Base-by-base conservation (phyloP, 768 basidiomycete genomes). In the Suillus variegatus region DNA sequence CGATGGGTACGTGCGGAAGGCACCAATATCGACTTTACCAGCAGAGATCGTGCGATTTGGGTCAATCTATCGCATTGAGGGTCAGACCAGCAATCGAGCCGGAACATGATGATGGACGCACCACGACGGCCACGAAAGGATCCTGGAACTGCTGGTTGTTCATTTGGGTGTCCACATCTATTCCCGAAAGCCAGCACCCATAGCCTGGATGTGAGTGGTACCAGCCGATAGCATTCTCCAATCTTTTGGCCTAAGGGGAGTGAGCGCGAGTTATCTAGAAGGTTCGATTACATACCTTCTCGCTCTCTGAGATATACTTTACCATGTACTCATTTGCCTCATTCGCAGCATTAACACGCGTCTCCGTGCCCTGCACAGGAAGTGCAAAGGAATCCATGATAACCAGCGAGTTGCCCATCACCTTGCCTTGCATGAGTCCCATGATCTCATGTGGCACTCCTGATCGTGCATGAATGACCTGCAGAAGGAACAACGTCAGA, bases 251-350 rank as follows among this genome's bases (percentile, higher is more conserved):
- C 88, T 97, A 76, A 61, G 52, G 4, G 7, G 32, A 55, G 28
- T 60, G 6, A 16, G 16, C 41, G 18, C 35, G 46, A 14, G 54
- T 22, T 7, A 60, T 36, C 61, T 14, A 44, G 0, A 64, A 66
- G 58, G 62, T 64, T 41, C 54, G 18, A 14, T 25, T 60, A 20
- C 63, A 43, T 64, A 93, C 95, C 81, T 90, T 89, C 72, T 93
- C 88, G 67, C 90, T 92, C 54, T 87, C 88, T 63, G 89, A 84
- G 52, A 92, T 87, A 73, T 94, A 99, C 72, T 94, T 90, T 65
- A 98, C 95, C 96, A 98, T 98, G 81, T 97, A 99, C 78, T 98
- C 97, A 72, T 95, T 93, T 18, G 96, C 97, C 78, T 97, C 96
- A 74, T 90, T 90, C 32, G 91, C 92, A 5, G 97, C 97, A 73